phyloP scores from a whole-genome alignment of 2,329 filamentous ascomycete genomes.

The Aspergillus tamarii region DNA sequence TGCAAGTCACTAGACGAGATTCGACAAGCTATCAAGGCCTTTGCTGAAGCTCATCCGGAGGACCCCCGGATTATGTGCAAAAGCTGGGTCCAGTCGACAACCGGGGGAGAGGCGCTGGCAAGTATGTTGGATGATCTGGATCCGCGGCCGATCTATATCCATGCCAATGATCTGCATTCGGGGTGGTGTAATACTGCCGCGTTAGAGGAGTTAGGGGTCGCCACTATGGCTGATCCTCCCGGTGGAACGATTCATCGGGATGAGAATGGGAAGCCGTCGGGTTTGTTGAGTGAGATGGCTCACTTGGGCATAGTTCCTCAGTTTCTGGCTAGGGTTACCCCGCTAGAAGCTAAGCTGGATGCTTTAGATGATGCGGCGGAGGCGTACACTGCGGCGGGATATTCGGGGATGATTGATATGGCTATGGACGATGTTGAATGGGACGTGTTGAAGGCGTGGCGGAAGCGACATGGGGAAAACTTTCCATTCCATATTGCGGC shows the following conservation, averaged over 20 bases:
- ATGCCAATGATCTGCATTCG: slow-evolving; percentile 55
- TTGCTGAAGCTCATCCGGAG: slow-evolving; percentile 44
- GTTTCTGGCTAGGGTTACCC: slow-evolving; percentile 46
- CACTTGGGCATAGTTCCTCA: slow-evolving; percentile 52
- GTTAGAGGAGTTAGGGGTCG: slow-evolving; percentile 48
- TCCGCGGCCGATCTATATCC: slow-evolving; percentile 52
- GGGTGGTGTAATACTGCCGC: slow-evolving; percentile 55
- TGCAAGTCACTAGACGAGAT: slow-evolving; percentile 51
- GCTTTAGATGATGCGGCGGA: slow-evolving; percentile 46
- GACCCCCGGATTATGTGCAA: slow-evolving; percentile 49
- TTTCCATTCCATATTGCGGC: slow-evolving; percentile 51
- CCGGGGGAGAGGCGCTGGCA: slow-evolving; percentile 47
- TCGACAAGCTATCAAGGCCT: slow-evolving; percentile 44
- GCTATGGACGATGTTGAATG: slow-evolving; percentile 56
- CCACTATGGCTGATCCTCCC: slow-evolving; percentile 45
- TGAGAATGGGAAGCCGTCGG: slow-evolving; percentile 46
- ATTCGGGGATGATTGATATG: slow-evolving; percentile 56
- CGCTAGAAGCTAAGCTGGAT: slow-evolving; percentile 47
- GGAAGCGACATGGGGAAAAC: slow-evolving; percentile 30
- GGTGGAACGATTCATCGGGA: slow-evolving; percentile 54
- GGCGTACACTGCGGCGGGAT: slow-evolving; percentile 50
- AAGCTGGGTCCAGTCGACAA: slow-evolving; percentile 56
- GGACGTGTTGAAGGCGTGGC: slow-evolving; percentile 47
- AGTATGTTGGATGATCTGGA: slow-evolving; percentile 54
- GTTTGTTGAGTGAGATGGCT: slow-evolving; percentile 53